Conservation (phyloP, 352 stramenopile species). For the Phytopythium montanum region DNA sequence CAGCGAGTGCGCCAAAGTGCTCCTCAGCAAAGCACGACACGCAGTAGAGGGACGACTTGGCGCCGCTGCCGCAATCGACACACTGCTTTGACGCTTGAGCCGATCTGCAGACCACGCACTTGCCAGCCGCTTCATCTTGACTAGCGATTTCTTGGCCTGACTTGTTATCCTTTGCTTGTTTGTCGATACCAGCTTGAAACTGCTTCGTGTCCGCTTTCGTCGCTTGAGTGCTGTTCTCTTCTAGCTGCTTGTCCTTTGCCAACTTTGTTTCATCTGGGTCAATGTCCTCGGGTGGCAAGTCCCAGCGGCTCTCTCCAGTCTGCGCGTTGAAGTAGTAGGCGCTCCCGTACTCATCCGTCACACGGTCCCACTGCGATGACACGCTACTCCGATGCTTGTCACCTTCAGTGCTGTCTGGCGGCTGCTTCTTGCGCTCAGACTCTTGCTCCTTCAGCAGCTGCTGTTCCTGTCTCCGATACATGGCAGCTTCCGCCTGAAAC, state of each 20-base stretch:
- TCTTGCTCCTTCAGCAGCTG: slow-evolving; percentile 20
- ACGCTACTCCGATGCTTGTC: slow-evolving; percentile 7
- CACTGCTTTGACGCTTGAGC: slow-evolving; percentile 44
- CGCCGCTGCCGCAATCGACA: slow-evolving; percentile 31
- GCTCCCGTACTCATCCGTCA: slow-evolving; percentile 45
- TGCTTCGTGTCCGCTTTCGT: neutral
- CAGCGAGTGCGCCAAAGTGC: slow-evolving; percentile 14
- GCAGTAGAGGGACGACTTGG: slow-evolving; percentile 32
- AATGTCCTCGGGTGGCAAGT: slow-evolving; percentile 18
- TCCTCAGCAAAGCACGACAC: slow-evolving; percentile 51
- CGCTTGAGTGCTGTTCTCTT: neutral
- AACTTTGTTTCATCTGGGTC: neutral
- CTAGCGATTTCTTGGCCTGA: neutral
- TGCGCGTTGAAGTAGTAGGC: slow-evolving; percentile 60
- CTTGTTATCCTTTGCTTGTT: neutral
- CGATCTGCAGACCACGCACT: slow-evolving; percentile 37
- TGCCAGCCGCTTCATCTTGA: slow-evolving; percentile 16
- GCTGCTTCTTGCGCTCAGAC: slow-evolving; percentile 13
- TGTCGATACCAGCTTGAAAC: neutral
- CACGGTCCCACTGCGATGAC: slow-evolving; percentile 23
- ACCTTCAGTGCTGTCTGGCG: neutral
- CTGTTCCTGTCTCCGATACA: slow-evolving; percentile 39
- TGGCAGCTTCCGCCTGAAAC: slow-evolving; percentile 41
- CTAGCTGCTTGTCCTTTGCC: neutral
- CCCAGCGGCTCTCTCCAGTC: slow-evolving; percentile 53